A percentile compares a stretch with the other conserved stretches of the same genome.
Conservation (phyloP, 1,139 yeast species). For the Saccharomyces hybrid region DNA sequence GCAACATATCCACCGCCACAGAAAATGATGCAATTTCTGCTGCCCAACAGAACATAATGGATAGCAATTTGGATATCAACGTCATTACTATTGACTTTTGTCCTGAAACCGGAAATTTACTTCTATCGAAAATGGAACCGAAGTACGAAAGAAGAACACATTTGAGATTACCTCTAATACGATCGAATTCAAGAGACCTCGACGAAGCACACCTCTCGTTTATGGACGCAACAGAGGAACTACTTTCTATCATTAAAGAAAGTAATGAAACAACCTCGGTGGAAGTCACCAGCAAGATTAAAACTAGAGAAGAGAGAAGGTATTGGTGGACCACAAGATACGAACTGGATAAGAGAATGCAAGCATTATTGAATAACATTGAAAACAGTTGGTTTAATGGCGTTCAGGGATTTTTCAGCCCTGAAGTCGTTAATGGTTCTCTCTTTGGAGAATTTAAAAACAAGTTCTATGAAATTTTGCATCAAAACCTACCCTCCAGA, state of each 20-base stretch:
- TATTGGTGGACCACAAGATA: slow-evolving; percentile 76
- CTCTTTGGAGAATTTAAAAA: slow-evolving; percentile 36
- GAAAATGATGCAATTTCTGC: slow-evolving; percentile 11
- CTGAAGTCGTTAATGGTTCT: slow-evolving; percentile 26
- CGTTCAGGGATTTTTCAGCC: slow-evolving; percentile 53
- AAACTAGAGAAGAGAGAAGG: slow-evolving; percentile 53
- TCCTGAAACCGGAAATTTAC: slow-evolving; percentile 47
- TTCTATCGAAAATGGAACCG: slow-evolving; percentile 43
- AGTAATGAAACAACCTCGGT: slow-evolving; percentile 57
- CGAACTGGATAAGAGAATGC: slow-evolving; percentile 50
- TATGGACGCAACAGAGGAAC: slow-evolving; percentile 39
- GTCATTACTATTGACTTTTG: slow-evolving; percentile 61
- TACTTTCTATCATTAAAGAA: slow-evolving; percentile 46
- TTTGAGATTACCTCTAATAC: slow-evolving; percentile 52
- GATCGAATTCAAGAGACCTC: slow-evolving; percentile 43
- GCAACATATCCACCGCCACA: slow-evolving; percentile 2
- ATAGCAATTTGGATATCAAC: slow-evolving; percentile 38
- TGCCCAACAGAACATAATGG: slow-evolving; percentile 9
- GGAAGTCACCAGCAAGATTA: slow-evolving; percentile 40
- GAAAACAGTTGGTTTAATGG: slow-evolving; percentile 81
- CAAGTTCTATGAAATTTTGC: slow-evolving; percentile 34
- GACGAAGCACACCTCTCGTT: slow-evolving; percentile 42
- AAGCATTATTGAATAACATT: slow-evolving; percentile 47
- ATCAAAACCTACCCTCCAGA: slow-evolving; percentile 36
- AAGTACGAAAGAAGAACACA: slow-evolving; percentile 36